These are phyloP conservation scores for Filobasidium wieringae DNA, from an alignment of 768 basidiomycete genomes.

Conservation along the genomic window DNA sequence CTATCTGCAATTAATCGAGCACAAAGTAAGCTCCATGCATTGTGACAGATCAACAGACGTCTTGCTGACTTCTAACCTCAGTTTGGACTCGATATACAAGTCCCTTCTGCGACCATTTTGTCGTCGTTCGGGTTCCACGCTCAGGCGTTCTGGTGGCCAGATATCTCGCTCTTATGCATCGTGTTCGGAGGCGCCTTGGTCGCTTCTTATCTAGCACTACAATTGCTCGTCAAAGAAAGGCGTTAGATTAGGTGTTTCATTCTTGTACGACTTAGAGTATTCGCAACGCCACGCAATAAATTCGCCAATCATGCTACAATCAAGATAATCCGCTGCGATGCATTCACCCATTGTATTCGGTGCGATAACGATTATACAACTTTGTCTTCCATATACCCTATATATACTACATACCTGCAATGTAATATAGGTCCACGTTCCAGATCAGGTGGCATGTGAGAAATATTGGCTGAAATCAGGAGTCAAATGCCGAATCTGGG, in stretches of 20 bases:
- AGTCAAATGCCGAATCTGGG: neutral
- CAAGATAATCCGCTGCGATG: no score
- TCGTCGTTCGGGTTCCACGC: constrained; percentile 86
- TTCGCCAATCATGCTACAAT: no score
- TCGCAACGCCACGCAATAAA: no score
- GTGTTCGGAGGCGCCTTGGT: constrained; percentile 73
- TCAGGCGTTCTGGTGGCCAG: constrained; percentile 99
- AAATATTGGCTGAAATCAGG: neutral
- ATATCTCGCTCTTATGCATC: constrained; percentile 69
- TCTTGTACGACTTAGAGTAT: no score
- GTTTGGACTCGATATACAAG: constrained; percentile 94
- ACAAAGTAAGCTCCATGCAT: constrained; percentile 60
- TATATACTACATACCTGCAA: no score
- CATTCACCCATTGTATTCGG: no score
- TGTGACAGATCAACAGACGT: neutral
- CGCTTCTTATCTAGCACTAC: constrained; percentile 64
- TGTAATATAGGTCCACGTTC: no score
- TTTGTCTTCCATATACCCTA: no score
- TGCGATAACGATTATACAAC: no score
- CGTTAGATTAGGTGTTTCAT: constrained; percentile 41
- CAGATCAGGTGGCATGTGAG: neutral
- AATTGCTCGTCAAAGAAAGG: constrained; percentile 79
- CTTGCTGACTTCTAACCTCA: constrained; percentile 33
- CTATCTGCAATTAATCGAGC: constrained; percentile 83
- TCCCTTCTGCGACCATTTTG: constrained; percentile 89